Percentiles rank a stretch among this genome's conserved stretches.
Conservation (phyloP, 345 rosid genomes). For the Pistacia integerrima region DNA sequence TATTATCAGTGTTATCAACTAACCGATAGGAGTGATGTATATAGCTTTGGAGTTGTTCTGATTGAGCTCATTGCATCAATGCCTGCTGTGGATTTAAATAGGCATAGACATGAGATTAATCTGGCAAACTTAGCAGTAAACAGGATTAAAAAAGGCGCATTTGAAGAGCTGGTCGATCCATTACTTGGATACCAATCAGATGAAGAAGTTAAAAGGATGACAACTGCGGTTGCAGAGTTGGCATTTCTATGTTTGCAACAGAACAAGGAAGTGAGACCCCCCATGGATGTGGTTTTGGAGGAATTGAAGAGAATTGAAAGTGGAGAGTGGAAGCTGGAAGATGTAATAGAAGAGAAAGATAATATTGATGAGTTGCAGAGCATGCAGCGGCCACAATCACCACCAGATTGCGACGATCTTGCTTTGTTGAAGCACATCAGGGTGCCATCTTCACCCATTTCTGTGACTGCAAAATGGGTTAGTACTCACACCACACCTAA, state of each 20-base stretch:
- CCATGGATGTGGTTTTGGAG: conserved; percentile 53
- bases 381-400: conserved; percentile 35
- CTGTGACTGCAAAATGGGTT: conserved; percentile 58
- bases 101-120: conserved; percentile 56
- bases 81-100: conserved; percentile 70
- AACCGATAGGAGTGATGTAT: conserved; percentile 70
- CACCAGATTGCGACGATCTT: conserved; percentile 39
- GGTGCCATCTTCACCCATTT: conserved; percentile 51
- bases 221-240: conserved; percentile 53
- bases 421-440: conserved; percentile 31
- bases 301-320: conserved; percentile 42
- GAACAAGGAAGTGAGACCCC: conserved; percentile 51
- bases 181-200: conserved; percentile 46
- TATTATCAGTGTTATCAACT: conserved; percentile 64
- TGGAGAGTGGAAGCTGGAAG: conserved; percentile 25
- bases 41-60: conserved; percentile 78
- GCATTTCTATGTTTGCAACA: conserved; percentile 68
- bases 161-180: conserved; percentile 55
- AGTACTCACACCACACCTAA: conserved; percentile 46
- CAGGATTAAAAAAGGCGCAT: conserved; percentile 44
- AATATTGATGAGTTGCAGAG: conserved; percentile 12
- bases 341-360: conserved; percentile 2
- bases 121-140: conserved; percentile 60
- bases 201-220: conserved; percentile 41
- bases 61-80: conserved; percentile 59